Evolutionary conservation across 2,329 filamentous ascomycete species (phyloP).

Genomic region (Blastomyces gilchristii): DNA sequence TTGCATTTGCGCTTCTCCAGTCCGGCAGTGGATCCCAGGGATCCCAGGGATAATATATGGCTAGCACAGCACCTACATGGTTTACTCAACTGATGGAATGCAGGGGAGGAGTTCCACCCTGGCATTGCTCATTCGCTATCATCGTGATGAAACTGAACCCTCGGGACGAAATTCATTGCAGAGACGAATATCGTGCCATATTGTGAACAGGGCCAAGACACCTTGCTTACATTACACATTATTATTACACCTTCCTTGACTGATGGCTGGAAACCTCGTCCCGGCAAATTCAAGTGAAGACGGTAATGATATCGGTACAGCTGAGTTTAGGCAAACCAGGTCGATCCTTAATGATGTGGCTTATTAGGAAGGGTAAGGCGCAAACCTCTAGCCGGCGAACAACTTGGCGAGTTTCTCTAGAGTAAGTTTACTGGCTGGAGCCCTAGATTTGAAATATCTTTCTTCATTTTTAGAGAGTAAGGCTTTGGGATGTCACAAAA

Average conservation of each 20-base stretch:
- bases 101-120: neutral
- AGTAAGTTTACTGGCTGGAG: neutral
- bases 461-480: neutral
- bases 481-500: neutral
- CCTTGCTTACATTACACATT: too few species aligned
- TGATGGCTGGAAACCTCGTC: neutral
- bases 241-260: neutral
- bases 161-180: neutral
- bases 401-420: neutral
- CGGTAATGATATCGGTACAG: neutral
- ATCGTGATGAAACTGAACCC: neutral
- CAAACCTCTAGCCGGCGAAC: neutral
- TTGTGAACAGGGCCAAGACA: neutral
- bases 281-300: neutral
- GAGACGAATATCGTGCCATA: neutral
- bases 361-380: neutral
- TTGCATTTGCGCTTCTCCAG: neutral
- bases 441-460: neutral
- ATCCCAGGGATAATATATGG: neutral
- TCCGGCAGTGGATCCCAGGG: neutral
- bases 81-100: neutral
- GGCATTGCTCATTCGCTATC: neutral
- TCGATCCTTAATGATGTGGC: slow-evolving; percentile 3
- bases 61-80: neutral
- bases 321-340: neutral